A percentile compares a stretch with the other conserved stretches of the same genome.
phyloP scores from a whole-genome alignment of 1,284 basidiomycete species.

The Austroboletus novae-zelandiae region DNA sequence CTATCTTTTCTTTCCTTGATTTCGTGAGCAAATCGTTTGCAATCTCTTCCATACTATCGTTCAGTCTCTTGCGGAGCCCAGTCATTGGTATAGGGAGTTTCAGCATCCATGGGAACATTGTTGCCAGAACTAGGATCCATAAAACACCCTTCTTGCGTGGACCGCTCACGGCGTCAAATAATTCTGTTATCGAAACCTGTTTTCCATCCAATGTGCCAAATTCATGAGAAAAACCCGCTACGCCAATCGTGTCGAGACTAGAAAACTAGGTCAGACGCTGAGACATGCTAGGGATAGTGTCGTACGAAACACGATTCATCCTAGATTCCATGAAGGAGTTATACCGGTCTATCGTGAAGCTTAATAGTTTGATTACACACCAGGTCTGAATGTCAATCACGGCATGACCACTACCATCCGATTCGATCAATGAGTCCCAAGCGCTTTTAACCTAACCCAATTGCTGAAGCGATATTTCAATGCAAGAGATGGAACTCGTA shows the following conservation, averaged over 20 bases:
- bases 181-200: conserved; percentile 41
- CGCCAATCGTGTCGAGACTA: conserved; percentile 58
- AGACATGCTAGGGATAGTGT: conserved; percentile 12
- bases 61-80: conserved; percentile 37
- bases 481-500: background rate
- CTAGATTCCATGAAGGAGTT: conserved; percentile 9
- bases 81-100: conserved; percentile 43
- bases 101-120: too few relatives aligned
- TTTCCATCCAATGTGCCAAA: conserved; percentile 53
- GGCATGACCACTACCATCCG: conserved; percentile 20
- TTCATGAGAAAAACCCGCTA: conserved; percentile 60
- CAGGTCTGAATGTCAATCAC: conserved; percentile 52
- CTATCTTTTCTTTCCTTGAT: conserved; percentile 41
- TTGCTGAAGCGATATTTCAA: background rate
- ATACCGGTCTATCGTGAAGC: too few relatives aligned
- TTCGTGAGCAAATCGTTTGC: conserved; percentile 47
- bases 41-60: conserved; percentile 42
- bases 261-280: conserved; percentile 22
- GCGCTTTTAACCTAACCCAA: conserved; percentile 13
- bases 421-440: conserved; percentile 51
- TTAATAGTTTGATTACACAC: conserved; percentile 6
- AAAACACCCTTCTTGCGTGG: too few relatives aligned
- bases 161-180: conserved; percentile 43
- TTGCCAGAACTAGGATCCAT: conserved; percentile 37
- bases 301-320: conserved; percentile 52